Conservation (phyloP, 345 rosid genomes). For the Ceriops tagal region DNA sequence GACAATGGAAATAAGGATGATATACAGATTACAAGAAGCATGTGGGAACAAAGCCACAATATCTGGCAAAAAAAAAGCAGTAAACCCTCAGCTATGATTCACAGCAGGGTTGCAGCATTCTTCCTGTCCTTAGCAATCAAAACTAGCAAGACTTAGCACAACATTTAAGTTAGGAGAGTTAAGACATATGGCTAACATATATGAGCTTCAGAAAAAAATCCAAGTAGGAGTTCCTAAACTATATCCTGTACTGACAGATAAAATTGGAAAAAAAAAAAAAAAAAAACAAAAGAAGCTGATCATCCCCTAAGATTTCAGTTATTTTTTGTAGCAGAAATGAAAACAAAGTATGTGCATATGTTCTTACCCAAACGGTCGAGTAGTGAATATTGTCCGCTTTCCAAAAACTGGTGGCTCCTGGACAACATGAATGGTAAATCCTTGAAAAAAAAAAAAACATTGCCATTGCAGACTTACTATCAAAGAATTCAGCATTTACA, state of each 20-base stretch:
- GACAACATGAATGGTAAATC: slow-evolving; percentile 24
- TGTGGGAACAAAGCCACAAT: not conserved
- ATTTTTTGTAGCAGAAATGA: not conserved
- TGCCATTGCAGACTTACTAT: not conserved
- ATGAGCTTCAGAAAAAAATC: too few relatives aligned
- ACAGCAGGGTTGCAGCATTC: not conserved
- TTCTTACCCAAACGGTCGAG: slow-evolving; percentile 62
- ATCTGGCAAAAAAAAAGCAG: not conserved
- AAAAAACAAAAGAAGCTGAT: too few relatives aligned
- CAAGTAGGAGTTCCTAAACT: too few relatives aligned
- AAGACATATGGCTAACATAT: too few relatives aligned
- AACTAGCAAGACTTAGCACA: not conserved
- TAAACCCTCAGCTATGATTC: not conserved
- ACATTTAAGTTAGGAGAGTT: not conserved
- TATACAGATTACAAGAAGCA: not conserved
- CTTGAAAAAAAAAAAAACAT: not conserved
- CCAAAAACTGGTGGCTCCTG: slow-evolving; percentile 95
- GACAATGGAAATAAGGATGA: not conserved
- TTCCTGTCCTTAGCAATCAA: not conserved
- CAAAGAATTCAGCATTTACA: not conserved
- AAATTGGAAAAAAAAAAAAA: too few relatives aligned
- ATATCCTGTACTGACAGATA: too few relatives aligned
- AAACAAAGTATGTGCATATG: not conserved
- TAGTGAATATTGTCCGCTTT: slow-evolving; percentile 64
- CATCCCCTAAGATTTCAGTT: not conserved